Base-by-base conservation (phyloP, 2,329 filamentous ascomycete species). In the Fusarium sororula region DNA sequence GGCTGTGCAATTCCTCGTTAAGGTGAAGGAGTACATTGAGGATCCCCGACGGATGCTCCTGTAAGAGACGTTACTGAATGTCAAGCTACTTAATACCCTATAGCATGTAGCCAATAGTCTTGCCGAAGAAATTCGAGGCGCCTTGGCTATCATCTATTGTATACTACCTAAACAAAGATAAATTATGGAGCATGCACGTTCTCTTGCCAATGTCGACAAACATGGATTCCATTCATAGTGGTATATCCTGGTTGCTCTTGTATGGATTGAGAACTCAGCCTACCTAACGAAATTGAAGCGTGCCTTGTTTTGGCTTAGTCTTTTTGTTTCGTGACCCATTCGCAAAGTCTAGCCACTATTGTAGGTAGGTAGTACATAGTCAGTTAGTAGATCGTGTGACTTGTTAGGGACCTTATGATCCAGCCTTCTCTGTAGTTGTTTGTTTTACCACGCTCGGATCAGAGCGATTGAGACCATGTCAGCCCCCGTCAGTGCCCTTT, bases 21-120 rank as follows among this genome's bases (percentile, higher is more conserved):
- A 97, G 90, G 88, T 99, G 80, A 98, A 98, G 90, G 94, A 98
- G 83, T 98, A 93, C 82, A 97, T 98, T 77, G 96, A 98, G 87
- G 96, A 98, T 81, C 96, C 96, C 44, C 88, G 94, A 75, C 92
- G 94, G 80, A 98, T 98, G 96, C 89, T 98, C 17, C 84, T 98
- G 74, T 88, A 85, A 77, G 45, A 55, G 64, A 51, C 13, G 53
- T 58, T 24, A 32, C 26, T 35, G 12, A 61, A 54, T 66, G 22
- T 57, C 32, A 37, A 60, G 44, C 35, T 60, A 61, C 56, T 54
- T 65, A 70, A 76, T 77, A 73, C 66, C 66, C 53, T 73, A 70
- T 56, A 70, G 66, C 42, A 60, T 45, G 42, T 48, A 69, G 45
- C 32, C 20, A 62, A 30, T 53, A 59, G 70, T 62, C 48, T 62